Conservation (phyloP, 2,329 filamentous ascomycete genomes). For the Epichloe typhina region DNA sequence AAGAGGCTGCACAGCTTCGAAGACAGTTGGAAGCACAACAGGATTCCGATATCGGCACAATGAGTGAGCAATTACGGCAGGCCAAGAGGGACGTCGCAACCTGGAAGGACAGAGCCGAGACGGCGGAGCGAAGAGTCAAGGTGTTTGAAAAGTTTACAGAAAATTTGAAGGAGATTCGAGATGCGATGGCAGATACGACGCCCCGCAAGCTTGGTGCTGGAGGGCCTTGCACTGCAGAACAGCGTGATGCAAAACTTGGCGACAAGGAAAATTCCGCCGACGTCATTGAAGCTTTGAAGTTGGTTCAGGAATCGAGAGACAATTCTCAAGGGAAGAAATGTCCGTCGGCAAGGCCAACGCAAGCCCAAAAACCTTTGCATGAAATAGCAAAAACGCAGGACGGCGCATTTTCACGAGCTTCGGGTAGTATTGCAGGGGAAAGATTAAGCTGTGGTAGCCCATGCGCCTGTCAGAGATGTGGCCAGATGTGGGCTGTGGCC, state of each 20-base stretch:
- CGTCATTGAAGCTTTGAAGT: neutral
- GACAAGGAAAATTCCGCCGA: neutral
- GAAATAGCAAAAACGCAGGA: slow-evolving; percentile 1
- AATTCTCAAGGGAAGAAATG: neutral
- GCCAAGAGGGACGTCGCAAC: slow-evolving; percentile 19
- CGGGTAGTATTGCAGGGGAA: neutral
- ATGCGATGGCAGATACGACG: slow-evolving; percentile 3
- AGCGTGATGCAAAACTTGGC: neutral
- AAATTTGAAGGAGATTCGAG: slow-evolving; percentile 20
- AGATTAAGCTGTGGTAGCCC: neutral
- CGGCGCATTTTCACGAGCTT: neutral
- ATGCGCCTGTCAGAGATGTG: slow-evolving; percentile 4
- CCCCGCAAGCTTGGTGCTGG: neutral
- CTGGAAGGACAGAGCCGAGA: slow-evolving; percentile 43
- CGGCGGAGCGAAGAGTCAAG: slow-evolving; percentile 38
- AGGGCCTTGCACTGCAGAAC: neutral
- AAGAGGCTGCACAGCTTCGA: slow-evolving; percentile 32
- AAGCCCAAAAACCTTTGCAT: neutral
- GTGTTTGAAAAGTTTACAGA: slow-evolving; percentile 32
- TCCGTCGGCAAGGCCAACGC: neutral
- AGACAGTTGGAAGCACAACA: slow-evolving; percentile 32
- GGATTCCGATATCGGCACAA: slow-evolving; percentile 28
- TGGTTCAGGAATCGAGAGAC: neutral
- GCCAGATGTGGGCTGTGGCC: slow-evolving; percentile 20
- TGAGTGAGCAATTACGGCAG: slow-evolving; percentile 35